These are phyloP conservation scores for Paraleonurus japonicus DNA, from an alignment of 257 asterid species.

Conservation along the genomic window DNA sequence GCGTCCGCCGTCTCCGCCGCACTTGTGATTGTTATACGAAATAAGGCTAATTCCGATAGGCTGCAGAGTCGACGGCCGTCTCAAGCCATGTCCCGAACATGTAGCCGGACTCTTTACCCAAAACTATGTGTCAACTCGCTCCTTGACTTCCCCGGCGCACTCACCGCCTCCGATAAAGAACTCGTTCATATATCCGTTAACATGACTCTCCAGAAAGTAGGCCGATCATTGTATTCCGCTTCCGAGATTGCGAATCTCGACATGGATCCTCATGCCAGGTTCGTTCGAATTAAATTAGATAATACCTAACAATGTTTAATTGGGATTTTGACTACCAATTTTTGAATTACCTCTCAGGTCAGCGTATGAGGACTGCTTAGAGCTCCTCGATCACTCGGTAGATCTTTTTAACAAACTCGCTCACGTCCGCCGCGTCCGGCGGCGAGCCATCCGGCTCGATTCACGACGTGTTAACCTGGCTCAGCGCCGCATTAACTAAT, in stretches of 20 bases:
- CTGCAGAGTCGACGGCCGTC: slow-evolving; percentile 50
- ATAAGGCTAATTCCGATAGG: slow-evolving; percentile 24
- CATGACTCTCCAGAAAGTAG: slow-evolving; percentile 67
- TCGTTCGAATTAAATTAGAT: not conserved
- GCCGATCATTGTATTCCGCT: slow-evolving; percentile 54
- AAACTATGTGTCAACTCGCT: slow-evolving; percentile 69
- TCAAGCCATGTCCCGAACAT: slow-evolving; percentile 65
- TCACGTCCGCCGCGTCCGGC: slow-evolving; percentile 42
- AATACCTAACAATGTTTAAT: not conserved
- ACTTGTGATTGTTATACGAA: slow-evolving; percentile 40
- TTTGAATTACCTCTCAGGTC: slow-evolving; percentile 36
- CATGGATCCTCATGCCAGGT: slow-evolving; percentile 66
- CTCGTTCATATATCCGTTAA: slow-evolving; percentile 86
- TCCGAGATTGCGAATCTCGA: slow-evolving; percentile 54
- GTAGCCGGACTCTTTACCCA: slow-evolving; percentile 69
- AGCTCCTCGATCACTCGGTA: slow-evolving; percentile 76
- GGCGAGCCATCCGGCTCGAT: slow-evolving; percentile 39
- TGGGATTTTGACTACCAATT: not conserved
- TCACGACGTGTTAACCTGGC: slow-evolving; percentile 87
- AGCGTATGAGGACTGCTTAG: slow-evolving; percentile 82
- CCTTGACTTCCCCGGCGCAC: slow-evolving; percentile 81
- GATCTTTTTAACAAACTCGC: slow-evolving; percentile 64
- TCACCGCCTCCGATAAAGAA: slow-evolving; percentile 67
- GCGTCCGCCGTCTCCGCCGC: slow-evolving; percentile 56
- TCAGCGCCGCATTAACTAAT: slow-evolving; percentile 83